phyloP scores from a whole-genome alignment of 2,329 filamentous ascomycete species.

The Lizonia empirigonia region DNA sequence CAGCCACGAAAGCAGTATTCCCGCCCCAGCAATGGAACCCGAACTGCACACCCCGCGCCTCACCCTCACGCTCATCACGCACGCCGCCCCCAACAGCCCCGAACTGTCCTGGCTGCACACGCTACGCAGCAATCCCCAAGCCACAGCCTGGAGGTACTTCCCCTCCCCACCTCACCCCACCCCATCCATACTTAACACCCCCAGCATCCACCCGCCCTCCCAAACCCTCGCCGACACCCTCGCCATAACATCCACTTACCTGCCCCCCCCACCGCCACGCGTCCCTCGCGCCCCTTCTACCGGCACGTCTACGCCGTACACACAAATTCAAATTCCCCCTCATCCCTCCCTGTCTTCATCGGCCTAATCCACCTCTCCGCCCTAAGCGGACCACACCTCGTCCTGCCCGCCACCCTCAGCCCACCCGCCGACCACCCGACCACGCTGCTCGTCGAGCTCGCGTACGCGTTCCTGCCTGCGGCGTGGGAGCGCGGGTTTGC shows the following conservation, averaged over 20 bases:
- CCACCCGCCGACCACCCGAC: slow-evolving; percentile 17
- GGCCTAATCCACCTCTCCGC: slow-evolving; percentile 31
- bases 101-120: slow-evolving; percentile 42
- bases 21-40: slow-evolving; percentile 32
- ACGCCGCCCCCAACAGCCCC: slow-evolving; percentile 31
- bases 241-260: slow-evolving; percentile 17
- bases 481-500: slow-evolving; percentile 29
- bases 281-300: no score
- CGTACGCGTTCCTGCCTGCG: slow-evolving; percentile 25
- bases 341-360: slow-evolving; percentile 18
- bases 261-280: no score
- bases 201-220: slow-evolving; percentile 32
- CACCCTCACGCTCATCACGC: slow-evolving; percentile 36
- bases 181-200: no score
- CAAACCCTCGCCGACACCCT: slow-evolving; percentile 40
- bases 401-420: slow-evolving; percentile 24
- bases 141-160: slow-evolving; percentile 41
- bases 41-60: slow-evolving; percentile 35
- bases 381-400: background rate
- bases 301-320: no score
- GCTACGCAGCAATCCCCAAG: slow-evolving; percentile 35
- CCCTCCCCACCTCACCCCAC: no score
- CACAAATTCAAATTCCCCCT: no score
- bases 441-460: slow-evolving; percentile 30
- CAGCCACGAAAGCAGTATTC: no score